These are phyloP conservation scores for Puccinia novopanici DNA, from an alignment of 1,284 basidiomycete genomes.

Conservation along the genomic window DNA sequence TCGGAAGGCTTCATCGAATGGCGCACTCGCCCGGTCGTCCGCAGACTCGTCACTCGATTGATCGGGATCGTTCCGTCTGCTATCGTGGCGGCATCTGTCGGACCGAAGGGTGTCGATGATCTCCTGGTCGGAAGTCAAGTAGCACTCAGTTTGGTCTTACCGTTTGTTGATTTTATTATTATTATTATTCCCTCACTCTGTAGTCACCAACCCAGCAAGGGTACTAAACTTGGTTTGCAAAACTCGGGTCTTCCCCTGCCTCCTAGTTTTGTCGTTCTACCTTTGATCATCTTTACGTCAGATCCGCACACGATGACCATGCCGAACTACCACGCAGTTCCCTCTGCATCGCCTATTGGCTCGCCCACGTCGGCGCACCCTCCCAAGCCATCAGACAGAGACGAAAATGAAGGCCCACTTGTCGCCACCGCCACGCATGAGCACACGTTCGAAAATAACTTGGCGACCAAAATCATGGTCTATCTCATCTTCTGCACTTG, in stretches of 20 bases:
- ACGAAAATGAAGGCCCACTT: not conserved
- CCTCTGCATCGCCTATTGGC: not conserved
- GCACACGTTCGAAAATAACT: constrained; percentile 17
- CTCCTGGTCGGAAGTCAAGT: constrained; percentile 88
- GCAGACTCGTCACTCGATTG: constrained; percentile 78
- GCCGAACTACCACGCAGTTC: not conserved
- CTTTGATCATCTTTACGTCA: constrained; percentile 42
- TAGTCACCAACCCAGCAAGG: not conserved
- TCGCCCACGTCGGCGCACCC: not conserved
- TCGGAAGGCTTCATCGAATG: constrained; percentile 92
- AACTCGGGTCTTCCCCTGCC: not conserved
- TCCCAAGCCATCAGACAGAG: not conserved
- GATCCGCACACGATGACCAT: constrained; percentile 18
- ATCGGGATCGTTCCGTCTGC: constrained; percentile 85
- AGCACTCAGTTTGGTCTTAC: constrained; percentile 80
- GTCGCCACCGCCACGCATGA: not conserved
- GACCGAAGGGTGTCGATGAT: constrained; percentile 73
- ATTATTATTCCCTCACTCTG: not conserved
- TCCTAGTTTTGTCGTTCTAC: constrained; percentile 38
- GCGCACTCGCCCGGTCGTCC: constrained; percentile 78
- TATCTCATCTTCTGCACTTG: constrained; percentile 9
- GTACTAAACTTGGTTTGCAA: not conserved
- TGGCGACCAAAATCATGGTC: not conserved
- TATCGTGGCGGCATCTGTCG: constrained; percentile 74
- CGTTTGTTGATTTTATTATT: constrained; percentile 61